Percentiles rank a stretch among this genome's conserved stretches.
Evolutionary conservation across 2,329 filamentous ascomycete species (phyloP).

Genomic region (Hyphodiscus sp.): DNA sequence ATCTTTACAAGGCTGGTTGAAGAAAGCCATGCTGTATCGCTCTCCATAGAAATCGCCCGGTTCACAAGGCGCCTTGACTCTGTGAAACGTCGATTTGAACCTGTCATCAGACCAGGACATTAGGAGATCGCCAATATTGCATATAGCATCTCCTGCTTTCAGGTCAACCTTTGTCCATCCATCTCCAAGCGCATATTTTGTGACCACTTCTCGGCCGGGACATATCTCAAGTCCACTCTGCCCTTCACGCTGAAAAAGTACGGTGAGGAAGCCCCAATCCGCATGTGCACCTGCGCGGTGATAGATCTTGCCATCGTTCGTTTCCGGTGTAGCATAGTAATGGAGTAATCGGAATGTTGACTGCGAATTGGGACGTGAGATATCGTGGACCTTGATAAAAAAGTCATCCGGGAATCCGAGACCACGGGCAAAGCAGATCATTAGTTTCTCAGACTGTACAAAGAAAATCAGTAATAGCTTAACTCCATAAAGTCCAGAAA

Average conservation of each 20-base stretch:
- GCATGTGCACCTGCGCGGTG: constrained; percentile 57
- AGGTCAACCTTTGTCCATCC: constrained; percentile 58
- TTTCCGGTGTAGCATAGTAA: constrained; percentile 38
- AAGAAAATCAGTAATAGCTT: no score
- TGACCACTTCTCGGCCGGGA: constrained; percentile 54
- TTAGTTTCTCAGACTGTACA: background rate
- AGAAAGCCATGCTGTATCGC: constrained; percentile 59
- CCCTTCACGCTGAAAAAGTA: constrained; percentile 55
- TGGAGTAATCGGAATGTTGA: constrained; percentile 50
- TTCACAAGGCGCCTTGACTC: constrained; percentile 54
- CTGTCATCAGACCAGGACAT: constrained; percentile 63
- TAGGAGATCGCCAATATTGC: constrained; percentile 60
- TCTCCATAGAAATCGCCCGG: constrained; percentile 50
- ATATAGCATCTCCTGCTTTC: constrained; percentile 48
- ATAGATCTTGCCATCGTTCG: constrained; percentile 34
- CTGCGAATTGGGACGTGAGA: constrained; percentile 41
- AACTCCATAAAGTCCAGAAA: no score
- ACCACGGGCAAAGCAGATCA: constrained; percentile 48
- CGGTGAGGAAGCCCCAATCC: constrained; percentile 56
- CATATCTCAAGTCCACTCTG: constrained; percentile 60
- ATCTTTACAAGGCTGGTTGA: constrained; percentile 57
- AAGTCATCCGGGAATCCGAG: constrained; percentile 47
- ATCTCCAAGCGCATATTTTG: constrained; percentile 52
- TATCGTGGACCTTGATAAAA: constrained; percentile 46
- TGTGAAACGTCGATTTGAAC: constrained; percentile 60